Percentiles rank a stretch among this genome's conserved stretches.
These are phyloP conservation scores for Apiospora malaysiana DNA, from an alignment of 2,329 filamentous ascomycete genomes.

Conservation along the genomic window DNA sequence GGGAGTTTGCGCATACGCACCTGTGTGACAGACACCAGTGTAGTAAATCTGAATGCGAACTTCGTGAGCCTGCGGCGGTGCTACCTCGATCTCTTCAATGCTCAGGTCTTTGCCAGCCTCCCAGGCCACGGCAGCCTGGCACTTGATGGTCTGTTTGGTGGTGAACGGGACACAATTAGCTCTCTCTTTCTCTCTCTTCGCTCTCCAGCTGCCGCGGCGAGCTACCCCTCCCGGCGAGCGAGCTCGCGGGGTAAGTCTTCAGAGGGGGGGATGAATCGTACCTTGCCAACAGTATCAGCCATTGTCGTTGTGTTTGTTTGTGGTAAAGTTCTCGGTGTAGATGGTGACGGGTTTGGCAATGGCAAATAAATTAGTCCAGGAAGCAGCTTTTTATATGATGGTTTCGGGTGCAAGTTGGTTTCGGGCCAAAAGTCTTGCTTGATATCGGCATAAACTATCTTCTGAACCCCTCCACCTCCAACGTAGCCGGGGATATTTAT, in stretches of 20 bases:
- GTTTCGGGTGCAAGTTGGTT: not conserved
- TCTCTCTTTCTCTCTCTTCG: not conserved
- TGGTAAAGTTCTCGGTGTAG: slow-evolving; percentile 4
- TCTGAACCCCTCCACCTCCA: slow-evolving; percentile 23
- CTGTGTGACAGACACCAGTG: slow-evolving; percentile 98
- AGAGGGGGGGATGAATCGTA: slow-evolving; percentile 38
- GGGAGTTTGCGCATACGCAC: slow-evolving; percentile 52
- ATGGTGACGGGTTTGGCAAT: not conserved
- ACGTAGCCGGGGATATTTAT: slow-evolving; percentile 24
- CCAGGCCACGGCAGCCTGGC: slow-evolving; percentile 98
- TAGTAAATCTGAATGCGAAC: slow-evolving; percentile 97
- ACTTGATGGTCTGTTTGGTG: slow-evolving; percentile 80
- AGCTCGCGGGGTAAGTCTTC: slow-evolving; percentile 5
- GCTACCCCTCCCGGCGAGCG: slow-evolving; percentile 13
- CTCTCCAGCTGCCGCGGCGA: not conserved
- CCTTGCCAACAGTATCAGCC: slow-evolving; percentile 60
- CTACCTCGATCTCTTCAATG: slow-evolving; percentile 92
- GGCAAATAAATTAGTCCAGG: slow-evolving; percentile 21
- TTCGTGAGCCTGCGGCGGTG: slow-evolving; percentile 86
- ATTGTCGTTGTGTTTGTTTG: slow-evolving; percentile 40
- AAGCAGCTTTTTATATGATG: slow-evolving; percentile 12
- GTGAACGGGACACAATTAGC: not conserved
- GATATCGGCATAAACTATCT: slow-evolving; percentile 17
- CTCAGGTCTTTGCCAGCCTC: slow-evolving; percentile 88
- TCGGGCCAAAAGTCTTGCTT: not conserved